Conservation (phyloP, 2,329 filamentous ascomycete genomes). For the Trichoderma aggressivum region DNA sequence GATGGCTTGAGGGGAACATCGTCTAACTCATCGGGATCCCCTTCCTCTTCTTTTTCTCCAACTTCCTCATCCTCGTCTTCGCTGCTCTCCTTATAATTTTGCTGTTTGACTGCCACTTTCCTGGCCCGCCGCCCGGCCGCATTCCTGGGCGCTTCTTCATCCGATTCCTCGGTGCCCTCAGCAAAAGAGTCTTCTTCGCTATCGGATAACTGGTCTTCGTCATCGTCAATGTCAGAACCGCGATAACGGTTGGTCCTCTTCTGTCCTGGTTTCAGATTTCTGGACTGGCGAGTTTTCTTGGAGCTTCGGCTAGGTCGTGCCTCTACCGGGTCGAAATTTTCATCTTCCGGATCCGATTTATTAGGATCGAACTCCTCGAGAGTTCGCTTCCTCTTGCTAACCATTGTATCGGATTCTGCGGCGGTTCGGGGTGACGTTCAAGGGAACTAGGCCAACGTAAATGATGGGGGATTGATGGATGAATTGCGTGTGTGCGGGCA, state of each 20-base stretch:
- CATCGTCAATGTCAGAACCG: conserved; percentile 62
- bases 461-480: not conserved
- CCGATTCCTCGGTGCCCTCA: conserved; percentile 41
- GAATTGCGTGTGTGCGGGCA: not conserved
- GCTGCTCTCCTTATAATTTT: conserved; percentile 48
- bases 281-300: conserved; percentile 43
- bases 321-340: conserved; percentile 59
- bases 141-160: conserved; percentile 42
- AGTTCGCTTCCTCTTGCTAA: conserved; percentile 54
- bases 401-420: conserved; percentile 25
- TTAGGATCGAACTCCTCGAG: conserved; percentile 61
- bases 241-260: conserved; percentile 46
- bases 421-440: not conserved
- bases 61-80: conserved; percentile 35
- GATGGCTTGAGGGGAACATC: conserved; percentile 27
- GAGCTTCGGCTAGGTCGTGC: conserved; percentile 41
- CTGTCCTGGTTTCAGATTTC: conserved; percentile 32
- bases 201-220: conserved; percentile 55
- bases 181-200: conserved; percentile 50
- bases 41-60: conserved; percentile 27
- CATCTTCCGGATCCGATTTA: conserved; percentile 63
- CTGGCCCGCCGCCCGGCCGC: conserved; percentile 48
- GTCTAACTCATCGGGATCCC: conserved; percentile 23
- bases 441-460: not conserved
- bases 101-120: conserved; percentile 43